Evolutionary conservation across 169 alveolate species (phyloP), one percentile per base, ranked within the genome.

Genomic region (Eimeria sp.): DNA sequence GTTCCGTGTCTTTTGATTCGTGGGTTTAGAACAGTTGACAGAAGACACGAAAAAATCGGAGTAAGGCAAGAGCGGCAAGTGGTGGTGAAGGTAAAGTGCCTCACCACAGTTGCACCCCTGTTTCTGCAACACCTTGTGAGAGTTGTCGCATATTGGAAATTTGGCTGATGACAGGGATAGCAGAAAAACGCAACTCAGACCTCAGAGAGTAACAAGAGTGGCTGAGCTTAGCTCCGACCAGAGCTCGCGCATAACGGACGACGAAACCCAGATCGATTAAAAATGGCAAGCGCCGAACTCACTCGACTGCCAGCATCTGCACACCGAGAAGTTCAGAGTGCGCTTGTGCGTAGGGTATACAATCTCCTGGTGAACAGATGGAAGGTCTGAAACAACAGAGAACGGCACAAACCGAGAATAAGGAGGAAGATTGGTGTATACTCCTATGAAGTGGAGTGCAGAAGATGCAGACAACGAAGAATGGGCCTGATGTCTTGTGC

Each of bases 81-180:
- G 45, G 40, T 14, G 40, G 34, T n/a, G 4, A 4, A 4, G 13
- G 45, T 1, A n/a, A 22, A 82, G 27, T n/a, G 30, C n/a, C 92
- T n/a, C 95, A 95, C 98, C 98, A 73, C 97, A 96, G 87, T 97
- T 94, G 72, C 97, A 92, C 10, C 98, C 98, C 90, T 97, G 98
- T 34, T 92, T 96, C 83, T 97, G 98, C 87, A 98, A 96, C 73
- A 89, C 95, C 93, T 98, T 98, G 92, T 98, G 98, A 1, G 98
- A 75, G 97, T 98, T 98, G 94, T 98, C 98, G 96, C 98, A 98
- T 16, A 97, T 87, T n/a, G 98, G 98, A 89, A 98, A 98, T 87
- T 97, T 98, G 45, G 98, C 98, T 84, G 92, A 27, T 14, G 11
- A 11, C 58, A 18, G 25, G 57, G 57, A 47, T 16, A 18, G 40